Conservation (phyloP, 768 basidiomycete genomes). For the Lactarius deliciosus region DNA sequence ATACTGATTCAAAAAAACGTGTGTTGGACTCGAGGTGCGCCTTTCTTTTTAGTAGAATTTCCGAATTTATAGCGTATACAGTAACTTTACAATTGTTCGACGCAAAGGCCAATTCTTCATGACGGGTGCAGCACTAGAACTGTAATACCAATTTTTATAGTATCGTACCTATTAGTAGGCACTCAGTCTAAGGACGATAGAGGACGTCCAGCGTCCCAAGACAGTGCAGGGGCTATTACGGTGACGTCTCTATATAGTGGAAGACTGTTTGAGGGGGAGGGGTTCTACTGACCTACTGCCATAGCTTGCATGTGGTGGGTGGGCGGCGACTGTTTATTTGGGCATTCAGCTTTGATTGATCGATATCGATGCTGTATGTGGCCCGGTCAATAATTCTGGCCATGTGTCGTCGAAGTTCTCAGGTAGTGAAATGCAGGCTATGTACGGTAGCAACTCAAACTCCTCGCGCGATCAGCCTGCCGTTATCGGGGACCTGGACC, state of each 20-base stretch:
- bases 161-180: too few relatives aligned
- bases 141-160: too few relatives aligned
- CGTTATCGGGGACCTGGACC: not conserved
- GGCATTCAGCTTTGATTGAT: not conserved
- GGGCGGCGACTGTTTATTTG: not conserved
- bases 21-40: not conserved
- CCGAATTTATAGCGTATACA: not conserved
- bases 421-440: not conserved
- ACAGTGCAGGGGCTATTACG: too few relatives aligned
- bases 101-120: not conserved
- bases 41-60: not conserved
- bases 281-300: not conserved
- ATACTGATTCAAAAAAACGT: too few relatives aligned
- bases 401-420: not conserved
- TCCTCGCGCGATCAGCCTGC: not conserved
- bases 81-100: too few relatives aligned
- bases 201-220: too few relatives aligned
- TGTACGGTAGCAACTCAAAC: not conserved
- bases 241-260: too few relatives aligned
- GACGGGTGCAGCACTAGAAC: not conserved
- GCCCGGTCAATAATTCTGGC: not conserved
- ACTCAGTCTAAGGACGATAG: too few relatives aligned
- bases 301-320: not conserved
- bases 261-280: too few relatives aligned
- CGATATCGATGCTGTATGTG: not conserved